Percentiles rank a stretch among this genome's conserved stretches.
These are phyloP conservation scores for Gynandropsis gynandra DNA, from an alignment of 345 rosid species.

Conservation along the genomic window DNA sequence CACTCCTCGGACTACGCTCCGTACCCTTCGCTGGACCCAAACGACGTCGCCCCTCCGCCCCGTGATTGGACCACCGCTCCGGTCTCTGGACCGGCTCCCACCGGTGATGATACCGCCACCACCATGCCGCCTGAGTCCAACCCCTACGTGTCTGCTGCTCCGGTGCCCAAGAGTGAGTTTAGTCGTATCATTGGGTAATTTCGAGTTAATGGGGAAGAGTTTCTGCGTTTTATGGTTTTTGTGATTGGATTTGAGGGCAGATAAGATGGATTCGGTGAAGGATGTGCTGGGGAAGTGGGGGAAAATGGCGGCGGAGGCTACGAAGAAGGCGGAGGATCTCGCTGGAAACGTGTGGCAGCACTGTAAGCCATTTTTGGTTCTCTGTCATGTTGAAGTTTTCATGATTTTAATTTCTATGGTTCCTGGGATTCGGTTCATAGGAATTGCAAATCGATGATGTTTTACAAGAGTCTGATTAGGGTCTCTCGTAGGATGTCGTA, in stretches of 20 bases:
- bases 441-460: not conserved
- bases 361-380: slow-evolving; percentile 30
- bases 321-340: slow-evolving; percentile 89
- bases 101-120: slow-evolving; percentile 48
- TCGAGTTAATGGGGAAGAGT: not conserved
- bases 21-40: slow-evolving; percentile 77
- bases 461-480: not conserved
- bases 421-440: not conserved
- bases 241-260: slow-evolving; percentile 29
- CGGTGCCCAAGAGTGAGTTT: slow-evolving; percentile 44
- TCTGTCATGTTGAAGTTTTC: not conserved
- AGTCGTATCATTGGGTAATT: not conserved
- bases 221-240: not conserved
- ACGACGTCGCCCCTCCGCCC: slow-evolving; percentile 61
- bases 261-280: slow-evolving; percentile 74
- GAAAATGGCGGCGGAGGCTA: slow-evolving; percentile 82
- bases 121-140: slow-evolving; percentile 78
- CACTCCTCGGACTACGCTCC: slow-evolving; percentile 76
- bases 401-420: no score
- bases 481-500: not conserved
- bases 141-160: slow-evolving; percentile 71
- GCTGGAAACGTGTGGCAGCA: slow-evolving; percentile 92
- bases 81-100: no score
- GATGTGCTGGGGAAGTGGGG: slow-evolving; percentile 83
- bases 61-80: slow-evolving; percentile 44